Evolutionary conservation across 2,329 filamentous ascomycete genomes (phyloP).

Genomic region (Alternaria burnsii): DNA sequence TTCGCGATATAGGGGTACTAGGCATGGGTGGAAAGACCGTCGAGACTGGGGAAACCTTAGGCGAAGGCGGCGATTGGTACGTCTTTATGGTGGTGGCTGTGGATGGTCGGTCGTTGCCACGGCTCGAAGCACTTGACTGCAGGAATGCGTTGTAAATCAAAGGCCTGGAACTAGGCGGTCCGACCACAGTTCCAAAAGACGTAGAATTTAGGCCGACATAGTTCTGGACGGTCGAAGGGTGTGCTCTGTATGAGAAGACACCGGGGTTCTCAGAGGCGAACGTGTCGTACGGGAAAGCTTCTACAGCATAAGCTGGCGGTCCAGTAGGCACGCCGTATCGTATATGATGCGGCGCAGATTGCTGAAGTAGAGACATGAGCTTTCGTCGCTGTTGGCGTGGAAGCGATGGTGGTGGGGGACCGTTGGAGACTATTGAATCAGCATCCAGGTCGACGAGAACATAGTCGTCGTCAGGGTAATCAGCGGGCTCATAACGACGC

Average conservation of each 20-base stretch:
- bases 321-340: slow-evolving; percentile 87
- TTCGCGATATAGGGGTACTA: slow-evolving; percentile 81
- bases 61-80: slow-evolving; percentile 63
- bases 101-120: slow-evolving; percentile 74
- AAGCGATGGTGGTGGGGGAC: slow-evolving; percentile 75
- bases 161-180: slow-evolving; percentile 60
- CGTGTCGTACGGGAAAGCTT: slow-evolving; percentile 88
- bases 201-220: slow-evolving; percentile 91
- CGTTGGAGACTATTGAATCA: slow-evolving; percentile 86
- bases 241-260: slow-evolving; percentile 77
- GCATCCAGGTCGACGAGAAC: slow-evolving; percentile 93
- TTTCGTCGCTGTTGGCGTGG: slow-evolving; percentile 92
- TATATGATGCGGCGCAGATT: slow-evolving; percentile 88
- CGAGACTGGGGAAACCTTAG: slow-evolving; percentile 77
- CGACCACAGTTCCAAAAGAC: slow-evolving; percentile 77
- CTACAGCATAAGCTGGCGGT: slow-evolving; percentile 89
- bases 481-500: slow-evolving; percentile 83
- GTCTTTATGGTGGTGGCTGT: slow-evolving; percentile 50
- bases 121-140: slow-evolving; percentile 73
- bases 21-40: slow-evolving; percentile 79
- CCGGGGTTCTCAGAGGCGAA: slow-evolving; percentile 87
- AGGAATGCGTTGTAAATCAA: slow-evolving; percentile 93
- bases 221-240: slow-evolving; percentile 77
- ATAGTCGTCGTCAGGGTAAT: slow-evolving; percentile 93
- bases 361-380: slow-evolving; percentile 83